phyloP scores from a whole-genome alignment of 2,329 filamentous ascomycete species.

The Lecanicillium sp. region DNA sequence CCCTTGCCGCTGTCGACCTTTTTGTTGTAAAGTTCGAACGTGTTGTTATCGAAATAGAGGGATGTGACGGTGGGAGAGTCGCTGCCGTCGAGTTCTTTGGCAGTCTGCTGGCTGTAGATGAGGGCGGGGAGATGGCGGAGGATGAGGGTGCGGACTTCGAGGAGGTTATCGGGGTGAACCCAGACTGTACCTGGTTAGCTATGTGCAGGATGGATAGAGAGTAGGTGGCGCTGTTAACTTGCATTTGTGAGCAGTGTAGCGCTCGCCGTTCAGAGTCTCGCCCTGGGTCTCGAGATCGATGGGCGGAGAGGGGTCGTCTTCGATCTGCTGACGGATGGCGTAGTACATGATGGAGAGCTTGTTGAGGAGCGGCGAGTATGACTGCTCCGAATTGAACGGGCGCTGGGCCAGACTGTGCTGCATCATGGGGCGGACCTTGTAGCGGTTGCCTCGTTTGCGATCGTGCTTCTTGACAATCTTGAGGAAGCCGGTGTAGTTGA shows the following conservation, averaged over 20 bases:
- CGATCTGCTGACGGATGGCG: conserved; percentile 79
- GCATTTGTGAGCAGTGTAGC: conserved; percentile 85
- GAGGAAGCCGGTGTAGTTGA: conserved; percentile 96
- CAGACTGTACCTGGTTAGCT: conserved; percentile 55
- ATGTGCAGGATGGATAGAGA: conserved; percentile 30
- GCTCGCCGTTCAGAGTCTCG: conserved; percentile 59
- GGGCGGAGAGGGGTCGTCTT: conserved; percentile 44
- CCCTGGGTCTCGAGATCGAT: conserved; percentile 46
- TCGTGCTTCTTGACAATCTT: conserved; percentile 99
- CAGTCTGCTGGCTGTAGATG: conserved; percentile 83
- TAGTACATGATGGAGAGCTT: conserved; percentile 94
- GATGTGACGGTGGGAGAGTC: conserved; percentile 91
- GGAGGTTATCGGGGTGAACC: conserved; percentile 90
- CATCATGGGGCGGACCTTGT: conserved; percentile 86
- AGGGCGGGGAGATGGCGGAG: conserved; percentile 84
- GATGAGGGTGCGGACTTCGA: conserved; percentile 95
- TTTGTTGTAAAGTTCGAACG: conserved; percentile 78
- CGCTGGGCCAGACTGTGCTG: conserved; percentile 82
- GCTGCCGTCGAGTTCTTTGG: conserved; percentile 72
- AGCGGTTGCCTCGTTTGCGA: conserved; percentile 77
- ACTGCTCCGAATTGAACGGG: conserved; percentile 87
- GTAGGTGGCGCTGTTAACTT: conserved; percentile 27
- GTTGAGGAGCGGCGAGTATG: conserved; percentile 84
- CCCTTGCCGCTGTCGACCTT: conserved; percentile 72
- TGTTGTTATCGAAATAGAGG: conserved; percentile 86